Evolutionary conservation across 768 basidiomycete species (phyloP).

Genomic region (Boletus barrowsii): DNA sequence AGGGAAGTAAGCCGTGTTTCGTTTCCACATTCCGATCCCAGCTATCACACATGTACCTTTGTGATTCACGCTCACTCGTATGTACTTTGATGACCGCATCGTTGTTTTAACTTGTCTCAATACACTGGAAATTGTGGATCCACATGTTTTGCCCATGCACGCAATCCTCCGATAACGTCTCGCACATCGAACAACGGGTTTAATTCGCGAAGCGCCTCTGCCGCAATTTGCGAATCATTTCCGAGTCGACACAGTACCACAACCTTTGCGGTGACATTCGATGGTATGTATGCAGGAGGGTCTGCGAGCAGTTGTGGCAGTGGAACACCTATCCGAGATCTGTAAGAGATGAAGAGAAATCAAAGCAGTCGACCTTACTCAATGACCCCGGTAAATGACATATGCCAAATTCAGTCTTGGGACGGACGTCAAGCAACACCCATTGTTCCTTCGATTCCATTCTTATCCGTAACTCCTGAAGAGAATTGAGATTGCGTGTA

Average conservation of each 20-base stretch:
- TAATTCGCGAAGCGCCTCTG: constrained; percentile 38
- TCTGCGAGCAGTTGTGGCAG: constrained; percentile 60
- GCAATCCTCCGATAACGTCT: constrained; percentile 80
- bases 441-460: constrained; percentile 30
- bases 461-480: constrained; percentile 48
- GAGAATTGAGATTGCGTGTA: neutral
- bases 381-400: constrained; percentile 72
- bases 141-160: constrained; percentile 74
- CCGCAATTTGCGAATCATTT: constrained; percentile 92
- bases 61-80: constrained; percentile 4
- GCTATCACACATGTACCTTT: constrained; percentile 5
- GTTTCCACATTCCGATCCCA: constrained; percentile 24
- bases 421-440: constrained; percentile 74
- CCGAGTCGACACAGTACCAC: constrained; percentile 83
- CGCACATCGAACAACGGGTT: constrained; percentile 37
- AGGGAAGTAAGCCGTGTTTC: constrained; percentile 35
- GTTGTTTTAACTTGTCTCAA: constrained; percentile 34
- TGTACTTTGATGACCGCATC: neutral
- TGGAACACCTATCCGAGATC: constrained; percentile 63
- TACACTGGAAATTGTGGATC: constrained; percentile 81
- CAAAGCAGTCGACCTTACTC: constrained; percentile 47
- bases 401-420: constrained; percentile 79
- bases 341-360: neutral
- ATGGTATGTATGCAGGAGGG: constrained; percentile 46
- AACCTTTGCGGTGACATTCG: constrained; percentile 22